Evolutionary conservation across 192 early-diverging fungal species (phyloP).

Genomic region (Gryganskiella cystojenkinii): DNA sequence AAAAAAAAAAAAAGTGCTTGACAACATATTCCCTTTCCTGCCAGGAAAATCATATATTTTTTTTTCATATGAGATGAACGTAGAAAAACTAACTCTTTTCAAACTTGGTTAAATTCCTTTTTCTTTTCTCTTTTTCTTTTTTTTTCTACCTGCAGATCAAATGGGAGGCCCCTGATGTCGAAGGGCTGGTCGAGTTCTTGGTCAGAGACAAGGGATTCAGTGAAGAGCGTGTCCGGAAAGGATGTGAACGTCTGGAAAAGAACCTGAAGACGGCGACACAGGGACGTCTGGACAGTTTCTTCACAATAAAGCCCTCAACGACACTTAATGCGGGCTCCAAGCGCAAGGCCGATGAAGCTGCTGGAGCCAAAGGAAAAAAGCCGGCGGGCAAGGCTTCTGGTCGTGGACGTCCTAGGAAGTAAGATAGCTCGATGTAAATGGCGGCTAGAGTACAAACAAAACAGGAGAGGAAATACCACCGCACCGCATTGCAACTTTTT

Average conservation of each 20-base stretch:
- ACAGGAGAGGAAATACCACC: too few species aligned
- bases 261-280: constrained; percentile 83
- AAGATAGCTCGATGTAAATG: too few species aligned
- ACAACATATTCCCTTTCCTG: not conserved
- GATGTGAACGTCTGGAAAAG: constrained; percentile 83
- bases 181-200: constrained; percentile 88
- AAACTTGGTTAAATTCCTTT: not conserved
- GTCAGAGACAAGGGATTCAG: constrained; percentile 97
- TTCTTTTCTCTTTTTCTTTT: too few species aligned
- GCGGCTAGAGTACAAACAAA: too few species aligned
- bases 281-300: constrained; percentile 93
- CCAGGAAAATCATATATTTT: not conserved
- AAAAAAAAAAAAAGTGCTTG: too few species aligned
- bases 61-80: not conserved
- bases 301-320: constrained; percentile 65
- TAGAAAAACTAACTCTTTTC: not conserved
- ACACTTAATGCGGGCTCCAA: constrained; percentile 14
- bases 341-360: constrained; percentile 53
- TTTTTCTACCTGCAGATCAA: constrained; percentile 56
- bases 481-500: too few species aligned
- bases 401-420: constrained; percentile 48
- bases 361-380: constrained; percentile 25
- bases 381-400: constrained; percentile 14
- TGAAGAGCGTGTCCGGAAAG: constrained; percentile 90
- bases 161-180: constrained; percentile 81